Conservation (phyloP, 257 asterid species). For the Gentiana macrophylla region DNA sequence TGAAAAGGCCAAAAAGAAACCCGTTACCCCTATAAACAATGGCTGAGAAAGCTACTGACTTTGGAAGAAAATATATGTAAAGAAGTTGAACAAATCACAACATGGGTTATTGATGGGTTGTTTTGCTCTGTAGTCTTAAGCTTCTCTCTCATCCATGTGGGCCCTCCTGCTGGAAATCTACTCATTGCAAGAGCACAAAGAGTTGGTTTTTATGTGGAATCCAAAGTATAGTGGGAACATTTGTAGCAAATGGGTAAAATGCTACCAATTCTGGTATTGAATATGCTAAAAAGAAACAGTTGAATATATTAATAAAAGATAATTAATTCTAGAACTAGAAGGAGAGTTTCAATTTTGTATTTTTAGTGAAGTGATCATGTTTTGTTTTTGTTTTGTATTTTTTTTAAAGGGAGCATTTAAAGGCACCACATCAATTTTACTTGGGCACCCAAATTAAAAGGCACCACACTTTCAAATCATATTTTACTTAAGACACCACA, state of each 20-base stretch:
- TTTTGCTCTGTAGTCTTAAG: constrained; percentile 26
- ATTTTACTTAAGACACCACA: no score
- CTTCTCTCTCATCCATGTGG: constrained; percentile 21
- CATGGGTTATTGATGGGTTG: constrained; percentile 24
- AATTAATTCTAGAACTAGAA: not conserved
- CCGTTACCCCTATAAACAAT: not conserved
- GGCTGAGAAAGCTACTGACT: not conserved
- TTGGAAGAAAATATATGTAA: constrained; percentile 6
- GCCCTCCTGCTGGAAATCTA: constrained; percentile 40
- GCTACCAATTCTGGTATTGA: not conserved
- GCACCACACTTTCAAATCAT: no score
- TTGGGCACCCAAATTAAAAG: no score
- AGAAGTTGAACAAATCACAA: constrained; percentile 15
- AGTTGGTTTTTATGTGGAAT: constrained; percentile 13
- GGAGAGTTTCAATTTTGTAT: not conserved
- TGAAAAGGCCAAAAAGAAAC: no score
- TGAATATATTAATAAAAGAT: not conserved
- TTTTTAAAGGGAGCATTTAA: not conserved
- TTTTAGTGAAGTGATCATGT: not conserved
- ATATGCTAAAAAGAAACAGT: constrained; percentile 2
- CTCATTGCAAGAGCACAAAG: constrained; percentile 32
- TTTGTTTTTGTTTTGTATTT: not conserved
- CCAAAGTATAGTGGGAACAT: constrained; percentile 1
- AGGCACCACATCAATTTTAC: no score
- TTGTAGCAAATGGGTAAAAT: no score